phyloP scores from a whole-genome alignment of 257 asterid genomes.

The Sherardia arvensis region DNA sequence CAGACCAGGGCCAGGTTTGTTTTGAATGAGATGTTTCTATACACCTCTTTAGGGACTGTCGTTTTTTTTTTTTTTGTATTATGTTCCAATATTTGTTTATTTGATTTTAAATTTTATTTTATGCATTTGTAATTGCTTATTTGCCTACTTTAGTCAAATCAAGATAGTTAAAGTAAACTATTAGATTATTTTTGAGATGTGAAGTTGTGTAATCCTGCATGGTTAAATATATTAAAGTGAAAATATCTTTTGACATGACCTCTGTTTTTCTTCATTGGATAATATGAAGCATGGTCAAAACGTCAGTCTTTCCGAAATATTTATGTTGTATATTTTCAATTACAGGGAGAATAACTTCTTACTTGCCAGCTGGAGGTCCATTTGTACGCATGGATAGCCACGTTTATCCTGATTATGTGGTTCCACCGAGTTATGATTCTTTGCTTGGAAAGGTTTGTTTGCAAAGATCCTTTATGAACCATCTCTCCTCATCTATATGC shows the following conservation, averaged over 20 bases:
- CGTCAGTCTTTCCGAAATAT: constrained; percentile 1
- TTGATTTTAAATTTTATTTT: too few relatives aligned
- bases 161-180: background rate
- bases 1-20: constrained; percentile 96
- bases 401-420: constrained; percentile 93
- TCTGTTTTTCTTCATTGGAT: background rate
- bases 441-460: constrained; percentile 81
- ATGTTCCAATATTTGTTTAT: background rate
- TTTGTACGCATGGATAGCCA: constrained; percentile 99
- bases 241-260: background rate
- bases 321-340: constrained; percentile 8
- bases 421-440: constrained; percentile 98
- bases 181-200: background rate
- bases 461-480: background rate
- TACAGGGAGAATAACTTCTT: constrained; percentile 89
- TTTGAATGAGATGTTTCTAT: background rate
- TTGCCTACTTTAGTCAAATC: background rate
- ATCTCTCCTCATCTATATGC: background rate
- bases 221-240: background rate
- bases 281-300: background rate
- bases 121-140: background rate
- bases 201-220: background rate
- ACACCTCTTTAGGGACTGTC: background rate
- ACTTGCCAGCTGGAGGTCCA: constrained; percentile 97
- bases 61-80: background rate